A percentile compares a stretch with the other conserved stretches of the same genome.
Evolutionary conservation across 495 filamentous ascomycete genomes (phyloP).

Genomic region (Neurospora sp.): DNA sequence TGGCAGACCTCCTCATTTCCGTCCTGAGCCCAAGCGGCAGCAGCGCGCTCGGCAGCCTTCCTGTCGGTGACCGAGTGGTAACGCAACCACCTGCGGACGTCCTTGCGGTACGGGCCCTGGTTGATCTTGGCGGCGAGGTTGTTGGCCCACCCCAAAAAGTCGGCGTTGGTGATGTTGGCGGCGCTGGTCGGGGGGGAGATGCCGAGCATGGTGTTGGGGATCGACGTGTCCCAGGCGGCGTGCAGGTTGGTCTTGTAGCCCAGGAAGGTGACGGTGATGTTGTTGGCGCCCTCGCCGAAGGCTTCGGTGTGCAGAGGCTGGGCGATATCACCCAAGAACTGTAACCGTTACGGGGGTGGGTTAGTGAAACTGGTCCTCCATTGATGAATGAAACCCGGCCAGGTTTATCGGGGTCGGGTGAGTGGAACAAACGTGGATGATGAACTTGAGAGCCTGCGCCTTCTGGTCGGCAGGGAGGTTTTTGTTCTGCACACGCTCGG

Average conservation of each 20-base stretch:
- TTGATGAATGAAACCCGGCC: no score
- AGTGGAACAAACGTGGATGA: slow-evolving; percentile 13
- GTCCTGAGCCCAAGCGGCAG: slow-evolving; percentile 46
- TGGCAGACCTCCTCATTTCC: slow-evolving; percentile 48
- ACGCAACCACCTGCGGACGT: slow-evolving; percentile 37
- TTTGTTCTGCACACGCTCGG: slow-evolving; percentile 16
- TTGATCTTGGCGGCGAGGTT: slow-evolving; percentile 34
- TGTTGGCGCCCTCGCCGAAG: slow-evolving; percentile 47
- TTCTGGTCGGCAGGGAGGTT: background rate
- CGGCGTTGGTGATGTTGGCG: slow-evolving; percentile 24
- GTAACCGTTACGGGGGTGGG: background rate
- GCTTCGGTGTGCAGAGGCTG: slow-evolving; percentile 56
- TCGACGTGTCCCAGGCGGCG: slow-evolving; percentile 53
- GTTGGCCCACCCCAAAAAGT: slow-evolving; percentile 21
- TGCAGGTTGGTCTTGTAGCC: slow-evolving; percentile 50
- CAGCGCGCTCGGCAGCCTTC: slow-evolving; percentile 18
- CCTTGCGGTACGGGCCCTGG: slow-evolving; percentile 34
- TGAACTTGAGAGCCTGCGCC: slow-evolving; percentile 9
- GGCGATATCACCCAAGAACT: slow-evolving; percentile 49
- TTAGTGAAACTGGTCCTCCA: background rate
- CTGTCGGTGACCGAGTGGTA: slow-evolving; percentile 29
- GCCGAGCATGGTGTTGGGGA: slow-evolving; percentile 43
- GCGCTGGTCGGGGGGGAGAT: slow-evolving; percentile 24
- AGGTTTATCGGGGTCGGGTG: no score
- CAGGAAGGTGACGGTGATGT: slow-evolving; percentile 46